Conservation (phyloP, 2,329 filamentous ascomycete genomes). For the Talaromyces albobiverticillius region DNA sequence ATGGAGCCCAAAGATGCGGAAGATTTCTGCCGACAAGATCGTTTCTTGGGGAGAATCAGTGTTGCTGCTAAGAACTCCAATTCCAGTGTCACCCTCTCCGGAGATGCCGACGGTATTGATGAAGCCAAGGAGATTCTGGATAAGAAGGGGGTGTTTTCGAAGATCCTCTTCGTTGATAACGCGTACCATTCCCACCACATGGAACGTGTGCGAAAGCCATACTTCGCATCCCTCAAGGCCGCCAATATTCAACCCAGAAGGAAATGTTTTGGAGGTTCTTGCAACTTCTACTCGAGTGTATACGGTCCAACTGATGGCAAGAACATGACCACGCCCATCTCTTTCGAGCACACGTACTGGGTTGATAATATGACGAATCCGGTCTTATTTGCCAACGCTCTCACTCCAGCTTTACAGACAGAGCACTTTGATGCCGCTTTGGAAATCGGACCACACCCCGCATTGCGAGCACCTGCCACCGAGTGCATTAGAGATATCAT, state of each 20-base stretch:
- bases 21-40: conserved; percentile 23
- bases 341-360: conserved; percentile 28
- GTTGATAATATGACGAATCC: conserved; percentile 31
- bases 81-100: conserved; percentile 44
- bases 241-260: conserved; percentile 12
- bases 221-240: conserved; percentile 22
- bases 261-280: conserved; percentile 6
- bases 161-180: conserved; percentile 32
- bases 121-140: conserved; percentile 24
- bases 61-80: conserved; percentile 42
- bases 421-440: conserved; percentile 16
- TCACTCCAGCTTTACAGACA: conserved; percentile 15
- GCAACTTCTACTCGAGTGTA: conserved; percentile 11
- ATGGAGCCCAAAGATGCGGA: conserved; percentile 36
- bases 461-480: conserved; percentile 25
- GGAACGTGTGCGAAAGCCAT: conserved; percentile 29
- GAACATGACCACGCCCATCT: conserved; percentile 22
- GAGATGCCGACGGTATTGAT: conserved; percentile 36
- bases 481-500: conserved; percentile 15
- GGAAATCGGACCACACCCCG: conserved; percentile 33
- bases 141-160: conserved; percentile 28
- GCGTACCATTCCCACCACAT: conserved; percentile 45
- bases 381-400: conserved; percentile 30
- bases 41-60: conserved; percentile 26
- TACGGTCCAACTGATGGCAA: not conserved